Base-by-base conservation (phyloP, 179 eudicot species). In the Drosera spatulata region DNA sequence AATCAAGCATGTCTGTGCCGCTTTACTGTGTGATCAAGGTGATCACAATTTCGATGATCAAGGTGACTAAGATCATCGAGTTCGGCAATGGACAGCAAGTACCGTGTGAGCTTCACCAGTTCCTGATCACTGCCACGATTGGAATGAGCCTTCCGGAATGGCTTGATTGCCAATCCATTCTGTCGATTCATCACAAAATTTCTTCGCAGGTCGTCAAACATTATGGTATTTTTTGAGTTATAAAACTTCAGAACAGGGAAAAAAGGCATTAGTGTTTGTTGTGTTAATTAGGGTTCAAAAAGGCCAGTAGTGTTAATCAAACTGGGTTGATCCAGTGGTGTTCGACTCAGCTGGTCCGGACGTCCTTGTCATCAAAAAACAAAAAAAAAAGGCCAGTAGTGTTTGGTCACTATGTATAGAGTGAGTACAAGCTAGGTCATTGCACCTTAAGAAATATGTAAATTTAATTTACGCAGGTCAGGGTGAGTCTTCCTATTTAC, bases 161-260 rank as follows among this genome's bases (percentile, higher is more conserved):
- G 98, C 67, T 73, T 85, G 60, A 91, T 91, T 1, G 80, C 69
- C 77, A 91, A 69, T 43, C 98, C 98, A 44, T 91, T 91, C 71
- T 82, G 95, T 13, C 96, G 98, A 71, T 91, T 91, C 98, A 91
- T 91, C 72, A 88, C 96, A 53, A 88, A 91, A 59, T 88, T 91
- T 65, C 98, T 80, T 60, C 85, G 68, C 50, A 91, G 75, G 75
- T 91, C 98, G 52, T 91, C 98, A 58, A 91, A 91, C 98, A 91
- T 91, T 66, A 91, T 91, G 6, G 96, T 91, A 79, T 91, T 91
- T 69, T 76, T 85, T 41, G 91, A 66, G 66, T 66, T 80, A 69
- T 91, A 91, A 64, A 78, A 80, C 96, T 91, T 95, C 80, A 52
- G 42, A 37, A 65, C 57, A 59, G 39, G 51, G 15, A 53, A 53